A percentile compares a stretch with the other conserved stretches of the same genome.
Evolutionary conservation across 2,329 filamentous ascomycete species (phyloP).

Genomic region (Fusarium mundagurra): DNA sequence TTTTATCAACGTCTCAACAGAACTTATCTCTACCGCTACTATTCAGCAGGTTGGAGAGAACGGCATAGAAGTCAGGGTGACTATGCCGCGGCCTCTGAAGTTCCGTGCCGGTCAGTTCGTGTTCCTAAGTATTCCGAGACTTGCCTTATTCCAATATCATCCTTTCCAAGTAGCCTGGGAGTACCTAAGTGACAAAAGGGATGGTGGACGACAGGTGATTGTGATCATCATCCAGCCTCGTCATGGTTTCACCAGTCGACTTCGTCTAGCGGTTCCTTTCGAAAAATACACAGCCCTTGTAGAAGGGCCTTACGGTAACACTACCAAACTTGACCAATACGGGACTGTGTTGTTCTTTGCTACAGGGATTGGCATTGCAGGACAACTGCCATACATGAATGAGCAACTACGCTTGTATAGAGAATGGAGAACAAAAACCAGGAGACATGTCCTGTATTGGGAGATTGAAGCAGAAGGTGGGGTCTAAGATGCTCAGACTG

Average conservation of each 20-base stretch:
- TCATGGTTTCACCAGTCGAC: not conserved
- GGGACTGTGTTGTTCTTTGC: constrained; percentile 2
- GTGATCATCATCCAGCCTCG: not conserved
- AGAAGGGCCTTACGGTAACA: not conserved
- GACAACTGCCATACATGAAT: constrained; percentile 9
- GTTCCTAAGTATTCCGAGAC: not conserved
- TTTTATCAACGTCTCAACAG: not conserved
- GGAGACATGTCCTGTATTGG: constrained; percentile 8
- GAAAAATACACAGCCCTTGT: not conserved
- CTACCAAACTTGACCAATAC: not conserved
- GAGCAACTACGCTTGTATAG: constrained; percentile 3
- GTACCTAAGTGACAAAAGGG: not conserved
- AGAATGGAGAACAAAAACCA: constrained; percentile 6
- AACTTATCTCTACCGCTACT: not conserved
- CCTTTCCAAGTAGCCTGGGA: not conserved
- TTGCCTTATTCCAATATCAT: not conserved
- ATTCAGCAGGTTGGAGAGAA: not conserved
- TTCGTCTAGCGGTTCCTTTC: not conserved
- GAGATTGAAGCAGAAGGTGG: constrained; percentile 13
- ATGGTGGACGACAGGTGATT: not conserved
- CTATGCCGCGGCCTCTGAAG: not conserved
- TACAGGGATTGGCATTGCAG: constrained; percentile 4
- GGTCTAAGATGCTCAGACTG: not conserved
- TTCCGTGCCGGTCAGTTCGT: not conserved
- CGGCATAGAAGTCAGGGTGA: not conserved